Percentiles rank a stretch among this genome's conserved stretches.
phyloP scores from a whole-genome alignment of 2,329 filamentous ascomycete genomes.

The Fusarium staphyleae region DNA sequence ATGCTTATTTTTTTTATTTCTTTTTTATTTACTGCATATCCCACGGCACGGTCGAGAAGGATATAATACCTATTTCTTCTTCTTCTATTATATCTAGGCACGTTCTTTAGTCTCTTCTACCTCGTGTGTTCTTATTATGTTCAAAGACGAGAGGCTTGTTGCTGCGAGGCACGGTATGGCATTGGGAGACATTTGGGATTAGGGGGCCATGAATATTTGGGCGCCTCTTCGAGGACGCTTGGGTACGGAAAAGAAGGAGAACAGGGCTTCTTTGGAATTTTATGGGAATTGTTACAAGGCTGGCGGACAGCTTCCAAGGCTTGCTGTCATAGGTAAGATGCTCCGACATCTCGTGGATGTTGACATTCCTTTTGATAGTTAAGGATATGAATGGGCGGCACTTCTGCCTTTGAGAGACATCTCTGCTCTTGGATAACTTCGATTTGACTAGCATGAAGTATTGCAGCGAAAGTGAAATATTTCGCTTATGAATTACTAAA shows the following conservation, averaged over 20 bases:
- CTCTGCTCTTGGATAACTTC: slow-evolving; percentile 31
- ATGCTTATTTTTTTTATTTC: slow-evolving; percentile 20
- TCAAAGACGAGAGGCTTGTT: slow-evolving; percentile 35
- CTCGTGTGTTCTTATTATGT: slow-evolving; percentile 19
- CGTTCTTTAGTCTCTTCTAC: slow-evolving; percentile 24
- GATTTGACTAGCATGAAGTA: background rate
- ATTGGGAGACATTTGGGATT: slow-evolving; percentile 13
- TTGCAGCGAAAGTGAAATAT: background rate
- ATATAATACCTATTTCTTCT: slow-evolving; percentile 21
- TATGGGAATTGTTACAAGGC: background rate
- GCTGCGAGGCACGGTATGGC: slow-evolving; percentile 39
- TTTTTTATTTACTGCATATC: slow-evolving; percentile 17
- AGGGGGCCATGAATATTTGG: slow-evolving; percentile 5
- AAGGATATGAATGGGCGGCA: slow-evolving; percentile 38
- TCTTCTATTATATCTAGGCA: slow-evolving; percentile 10
- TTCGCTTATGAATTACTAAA: slow-evolving; percentile 13
- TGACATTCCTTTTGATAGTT: slow-evolving; percentile 37
- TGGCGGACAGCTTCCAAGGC: background rate
- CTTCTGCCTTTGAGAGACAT: slow-evolving; percentile 39
- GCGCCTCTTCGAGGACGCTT: slow-evolving; percentile 3
- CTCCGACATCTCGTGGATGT: slow-evolving; percentile 11
- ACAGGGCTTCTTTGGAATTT: background rate
- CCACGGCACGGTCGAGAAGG: slow-evolving; percentile 24
- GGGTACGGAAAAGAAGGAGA: slow-evolving; percentile 8
- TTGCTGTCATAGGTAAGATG: background rate